Conservation (phyloP, 176 grass and related monocot species). For the Phoenix dactylifera region DNA sequence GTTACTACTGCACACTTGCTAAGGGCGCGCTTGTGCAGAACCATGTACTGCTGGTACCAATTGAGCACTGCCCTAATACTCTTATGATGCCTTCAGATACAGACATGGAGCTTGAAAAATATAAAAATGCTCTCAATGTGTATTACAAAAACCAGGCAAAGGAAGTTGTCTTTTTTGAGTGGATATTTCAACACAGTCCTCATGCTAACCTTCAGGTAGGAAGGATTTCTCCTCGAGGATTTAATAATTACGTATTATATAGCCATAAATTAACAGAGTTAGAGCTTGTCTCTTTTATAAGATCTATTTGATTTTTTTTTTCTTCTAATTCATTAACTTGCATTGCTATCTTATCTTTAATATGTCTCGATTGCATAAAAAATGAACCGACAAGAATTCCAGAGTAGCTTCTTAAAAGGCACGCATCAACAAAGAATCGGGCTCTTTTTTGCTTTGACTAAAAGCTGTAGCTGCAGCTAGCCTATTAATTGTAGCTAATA, state of each 20-base stretch:
- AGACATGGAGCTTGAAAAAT: slow-evolving; percentile 65
- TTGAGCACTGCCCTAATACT: slow-evolving; percentile 67
- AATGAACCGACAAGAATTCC: no score
- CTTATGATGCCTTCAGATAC: slow-evolving; percentile 53
- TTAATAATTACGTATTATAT: no score
- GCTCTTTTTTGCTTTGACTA: no score
- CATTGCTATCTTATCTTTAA: background rate
- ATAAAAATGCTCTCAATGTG: slow-evolving; percentile 49
- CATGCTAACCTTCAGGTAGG: slow-evolving; percentile 95
- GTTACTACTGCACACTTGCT: slow-evolving; percentile 85
- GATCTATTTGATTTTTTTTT: no score
- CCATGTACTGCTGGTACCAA: slow-evolving; percentile 72
- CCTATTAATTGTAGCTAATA: no score
- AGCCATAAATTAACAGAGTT: no score
- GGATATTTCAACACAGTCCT: slow-evolving; percentile 49
- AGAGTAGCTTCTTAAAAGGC: no score
- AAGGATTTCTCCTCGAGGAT: background rate
- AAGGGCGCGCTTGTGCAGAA: slow-evolving; percentile 82
- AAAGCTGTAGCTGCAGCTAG: no score
- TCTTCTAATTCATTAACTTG: no score
- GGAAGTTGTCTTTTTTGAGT: slow-evolving; percentile 65
- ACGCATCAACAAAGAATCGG: no score
- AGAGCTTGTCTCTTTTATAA: no score
- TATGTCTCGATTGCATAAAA: background rate
- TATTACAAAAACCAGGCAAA: slow-evolving; percentile 74